Evolutionary conservation across 2,329 filamentous ascomycete genomes (phyloP).

Genomic region (Neodidymelliopsis sp.): DNA sequence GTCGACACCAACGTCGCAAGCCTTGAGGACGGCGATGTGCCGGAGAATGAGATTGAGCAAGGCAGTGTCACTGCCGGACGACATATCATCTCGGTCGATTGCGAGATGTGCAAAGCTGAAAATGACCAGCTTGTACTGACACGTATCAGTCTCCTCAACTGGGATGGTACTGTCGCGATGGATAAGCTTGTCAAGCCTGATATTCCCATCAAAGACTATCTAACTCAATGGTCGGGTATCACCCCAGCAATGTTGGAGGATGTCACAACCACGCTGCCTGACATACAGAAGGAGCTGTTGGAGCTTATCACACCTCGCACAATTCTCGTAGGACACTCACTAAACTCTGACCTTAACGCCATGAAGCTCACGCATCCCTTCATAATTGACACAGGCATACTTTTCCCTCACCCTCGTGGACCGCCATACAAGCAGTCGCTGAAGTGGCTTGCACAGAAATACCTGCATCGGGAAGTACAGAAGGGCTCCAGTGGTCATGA

Average conservation of each 20-base stretch:
- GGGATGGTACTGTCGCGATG: conserved; percentile 81
- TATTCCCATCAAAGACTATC: conserved; percentile 88
- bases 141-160: conserved; percentile 84
- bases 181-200: conserved; percentile 93
- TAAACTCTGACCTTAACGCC: conserved; percentile 84
- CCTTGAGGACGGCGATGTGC: conserved; percentile 71
- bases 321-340: conserved; percentile 80
- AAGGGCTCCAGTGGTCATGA: conserved; percentile 82
- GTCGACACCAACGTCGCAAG: conserved; percentile 75
- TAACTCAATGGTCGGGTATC: conserved; percentile 90
- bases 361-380: conserved; percentile 89
- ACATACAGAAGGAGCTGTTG: conserved; percentile 82
- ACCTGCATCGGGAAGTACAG: conserved; percentile 86
- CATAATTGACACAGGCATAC: conserved; percentile 87
- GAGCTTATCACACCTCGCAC: conserved; percentile 74
- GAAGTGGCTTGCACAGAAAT: conserved; percentile 88
- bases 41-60: conserved; percentile 74
- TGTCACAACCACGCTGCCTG: conserved; percentile 81
- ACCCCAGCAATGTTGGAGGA: conserved; percentile 82
- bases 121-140: conserved; percentile 83
- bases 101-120: conserved; percentile 95
- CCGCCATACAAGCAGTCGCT: conserved; percentile 89
- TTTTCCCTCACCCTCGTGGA: conserved; percentile 90
- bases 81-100: conserved; percentile 83
- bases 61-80: conserved; percentile 86